Evolutionary conservation across 805 yeast genomes (phyloP), one percentile per base, ranked within the genome.

Genomic region (Monosporozyma aerobia): DNA sequence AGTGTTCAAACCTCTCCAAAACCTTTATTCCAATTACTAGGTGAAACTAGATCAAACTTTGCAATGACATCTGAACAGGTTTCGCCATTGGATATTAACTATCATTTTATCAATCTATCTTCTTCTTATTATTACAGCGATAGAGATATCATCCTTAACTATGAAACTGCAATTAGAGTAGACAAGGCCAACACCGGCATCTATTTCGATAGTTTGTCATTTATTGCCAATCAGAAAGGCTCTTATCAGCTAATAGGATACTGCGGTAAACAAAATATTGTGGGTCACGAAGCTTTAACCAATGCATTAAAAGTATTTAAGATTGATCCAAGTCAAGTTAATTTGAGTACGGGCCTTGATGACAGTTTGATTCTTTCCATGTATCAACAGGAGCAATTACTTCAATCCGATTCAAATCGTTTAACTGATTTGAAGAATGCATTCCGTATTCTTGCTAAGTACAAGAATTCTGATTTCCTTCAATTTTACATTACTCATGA

Each of bases 181-280:
- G 87, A 84, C 62, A 74, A 78, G 0, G 62, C 57, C 0, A 69
- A 74, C 47, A 56, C 63, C 1, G 81, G 85, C 0, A 64, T 70
- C 35, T 83, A 82, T 57, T 76, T 80, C 57, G 90, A 85, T 62
- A 77, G 84, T 0, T 63, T 85, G 35, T 69, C 67, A 6, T 75
- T 68, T 41, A 70, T 84, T 40, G 77, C 85, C 0, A 73, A 76
- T n/a, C 58, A 68, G 0, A 73, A 80, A 52, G 68, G 72, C 7
- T 73, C 79, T 1, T 77, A 77, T 52, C 75, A 71, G 44, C 62
- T 83, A 29, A 72, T 79, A 9, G 69, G 77, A 7, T 77, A 77
- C 44, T 69, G 80, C 32, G 65, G 73, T 33, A 77, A 81, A 2
- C 72, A 76, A 44, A 84, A 86, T 32, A 69, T 74, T 6, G 67